Percentiles rank a stretch among this genome's conserved stretches.
These are phyloP conservation scores for Malassezia sp. DNA, from an alignment of 1,284 basidiomycete species.

Conservation along the genomic window DNA sequence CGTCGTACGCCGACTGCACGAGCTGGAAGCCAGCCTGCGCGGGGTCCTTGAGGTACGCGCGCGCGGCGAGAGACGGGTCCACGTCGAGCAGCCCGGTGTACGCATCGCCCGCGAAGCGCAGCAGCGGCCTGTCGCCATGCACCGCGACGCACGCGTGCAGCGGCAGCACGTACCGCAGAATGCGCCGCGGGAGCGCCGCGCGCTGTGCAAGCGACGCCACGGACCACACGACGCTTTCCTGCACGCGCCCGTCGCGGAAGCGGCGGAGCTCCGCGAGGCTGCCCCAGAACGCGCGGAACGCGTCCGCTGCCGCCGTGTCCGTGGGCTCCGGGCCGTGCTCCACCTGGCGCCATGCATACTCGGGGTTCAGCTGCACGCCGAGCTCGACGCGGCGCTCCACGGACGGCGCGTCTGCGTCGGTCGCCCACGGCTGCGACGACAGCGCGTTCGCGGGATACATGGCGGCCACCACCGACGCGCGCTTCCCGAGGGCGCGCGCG, in stretches of 20 bases:
- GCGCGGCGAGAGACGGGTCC: slow-evolving; percentile 24
- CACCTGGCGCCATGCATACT: slow-evolving; percentile 40
- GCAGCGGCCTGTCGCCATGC: slow-evolving; percentile 48
- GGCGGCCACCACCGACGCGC: slow-evolving; percentile 4
- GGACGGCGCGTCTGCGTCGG: not conserved
- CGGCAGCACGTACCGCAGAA: slow-evolving; percentile 63
- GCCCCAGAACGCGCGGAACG: slow-evolving; percentile 82
- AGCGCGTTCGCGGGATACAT: not conserved
- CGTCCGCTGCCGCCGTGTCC: slow-evolving; percentile 49
- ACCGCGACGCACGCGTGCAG: slow-evolving; percentile 60
- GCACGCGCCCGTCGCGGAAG: slow-evolving; percentile 88
- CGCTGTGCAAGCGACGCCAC: slow-evolving; percentile 47
- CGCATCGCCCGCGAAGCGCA: slow-evolving; percentile 52
- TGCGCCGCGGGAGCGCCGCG: slow-evolving; percentile 62
- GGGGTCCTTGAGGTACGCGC: slow-evolving; percentile 45
- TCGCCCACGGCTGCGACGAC: not conserved
- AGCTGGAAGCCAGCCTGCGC: slow-evolving; percentile 56
- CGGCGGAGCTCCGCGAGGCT: slow-evolving; percentile 81
- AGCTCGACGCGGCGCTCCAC: slow-evolving; percentile 15
- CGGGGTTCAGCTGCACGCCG: slow-evolving; percentile 25
- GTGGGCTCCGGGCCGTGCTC: slow-evolving; percentile 51
- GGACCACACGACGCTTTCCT: slow-evolving; percentile 86
- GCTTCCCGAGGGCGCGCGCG: slow-evolving; percentile 4
- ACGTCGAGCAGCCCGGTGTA: slow-evolving; percentile 56
- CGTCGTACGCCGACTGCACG: slow-evolving; percentile 68